A percentile compares a stretch with the other conserved stretches of the same genome.
phyloP scores from a whole-genome alignment of 768 basidiomycete genomes.

The Boletus pseudo-olivaceus region DNA sequence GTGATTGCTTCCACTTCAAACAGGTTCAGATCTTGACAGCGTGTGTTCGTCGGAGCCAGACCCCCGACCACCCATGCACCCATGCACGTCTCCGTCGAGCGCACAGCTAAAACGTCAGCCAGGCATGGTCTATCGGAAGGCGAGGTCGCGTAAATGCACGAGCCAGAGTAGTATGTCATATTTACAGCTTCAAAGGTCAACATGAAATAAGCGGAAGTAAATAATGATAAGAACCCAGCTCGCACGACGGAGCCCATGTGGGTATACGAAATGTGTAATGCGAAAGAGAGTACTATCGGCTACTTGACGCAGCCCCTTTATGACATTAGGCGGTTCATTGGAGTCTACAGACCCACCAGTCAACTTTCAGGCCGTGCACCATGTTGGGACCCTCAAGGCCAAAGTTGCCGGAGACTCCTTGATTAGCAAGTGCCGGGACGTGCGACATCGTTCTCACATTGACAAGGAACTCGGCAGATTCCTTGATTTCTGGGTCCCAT shows the following conservation, averaged over 20 bases:
- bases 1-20: slow-evolving; percentile 23
- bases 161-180: slow-evolving; percentile 1
- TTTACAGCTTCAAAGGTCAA: background rate
- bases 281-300: background rate
- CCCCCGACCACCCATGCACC: slow-evolving; percentile 24
- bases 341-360: background rate
- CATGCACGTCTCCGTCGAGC: background rate
- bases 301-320: background rate
- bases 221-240: background rate
- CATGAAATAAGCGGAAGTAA: slow-evolving; percentile 1
- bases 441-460: slow-evolving; percentile 36
- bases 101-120: background rate
- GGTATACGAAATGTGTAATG: background rate
- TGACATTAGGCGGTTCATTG: background rate
- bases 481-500: slow-evolving; percentile 63
- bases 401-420: background rate
- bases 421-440: background rate
- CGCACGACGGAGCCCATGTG: background rate
- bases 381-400: background rate
- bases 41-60: slow-evolving; percentile 11
- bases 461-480: slow-evolving; percentile 53
- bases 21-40: slow-evolving; percentile 14
- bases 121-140: background rate
- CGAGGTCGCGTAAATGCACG: slow-evolving; percentile 13
- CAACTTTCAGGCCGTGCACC: background rate